Conservation (phyloP, 805 yeast species). For the Wickerhamiella cacticola region DNA sequence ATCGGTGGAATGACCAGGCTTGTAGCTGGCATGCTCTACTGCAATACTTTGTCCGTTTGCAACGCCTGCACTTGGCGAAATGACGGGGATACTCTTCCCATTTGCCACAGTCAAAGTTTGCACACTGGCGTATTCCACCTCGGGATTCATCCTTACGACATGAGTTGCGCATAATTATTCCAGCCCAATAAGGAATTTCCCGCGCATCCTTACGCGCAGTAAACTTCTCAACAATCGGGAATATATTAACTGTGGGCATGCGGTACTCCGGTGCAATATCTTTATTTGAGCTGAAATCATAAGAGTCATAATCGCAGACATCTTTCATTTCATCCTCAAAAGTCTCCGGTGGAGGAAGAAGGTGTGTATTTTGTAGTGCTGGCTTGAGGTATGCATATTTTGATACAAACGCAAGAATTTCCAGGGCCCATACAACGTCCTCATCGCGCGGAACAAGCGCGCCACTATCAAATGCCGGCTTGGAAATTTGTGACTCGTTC, state of each 20-base stretch:
- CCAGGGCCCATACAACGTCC: conserved; percentile 88
- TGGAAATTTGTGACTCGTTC: conserved; percentile 10
- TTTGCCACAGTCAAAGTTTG: conserved; percentile 80
- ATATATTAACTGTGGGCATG: conserved; percentile 45
- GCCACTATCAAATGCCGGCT: conserved; percentile 41
- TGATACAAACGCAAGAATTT: conserved; percentile 82
- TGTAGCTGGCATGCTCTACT: conserved; percentile 80
- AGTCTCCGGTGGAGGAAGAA: conserved; percentile 41
- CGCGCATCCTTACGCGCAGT: conserved; percentile 58
- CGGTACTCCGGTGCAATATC: conserved; percentile 37
- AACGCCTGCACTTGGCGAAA: conserved; percentile 87
- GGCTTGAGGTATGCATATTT: conserved; percentile 75
- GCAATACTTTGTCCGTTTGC: conserved; percentile 91
- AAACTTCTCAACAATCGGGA: conserved; percentile 85
- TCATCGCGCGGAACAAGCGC: conserved; percentile 82
- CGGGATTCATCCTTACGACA: conserved; percentile 79
- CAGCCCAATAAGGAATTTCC: conserved; percentile 91
- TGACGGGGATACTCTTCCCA: conserved; percentile 89
- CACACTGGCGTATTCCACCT: conserved; percentile 91
- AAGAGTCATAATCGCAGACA: conserved; percentile 22
- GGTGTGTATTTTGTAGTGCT: conserved; percentile 58
- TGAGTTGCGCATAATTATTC: conserved; percentile 93
- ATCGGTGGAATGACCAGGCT: conserved; percentile 88
- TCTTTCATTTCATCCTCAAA: conserved; percentile 14
- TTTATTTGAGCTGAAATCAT: conserved; percentile 27